phyloP scores from a whole-genome alignment of 139 green algal genomes.

The Chlamydomonas asymmetrica region DNA sequence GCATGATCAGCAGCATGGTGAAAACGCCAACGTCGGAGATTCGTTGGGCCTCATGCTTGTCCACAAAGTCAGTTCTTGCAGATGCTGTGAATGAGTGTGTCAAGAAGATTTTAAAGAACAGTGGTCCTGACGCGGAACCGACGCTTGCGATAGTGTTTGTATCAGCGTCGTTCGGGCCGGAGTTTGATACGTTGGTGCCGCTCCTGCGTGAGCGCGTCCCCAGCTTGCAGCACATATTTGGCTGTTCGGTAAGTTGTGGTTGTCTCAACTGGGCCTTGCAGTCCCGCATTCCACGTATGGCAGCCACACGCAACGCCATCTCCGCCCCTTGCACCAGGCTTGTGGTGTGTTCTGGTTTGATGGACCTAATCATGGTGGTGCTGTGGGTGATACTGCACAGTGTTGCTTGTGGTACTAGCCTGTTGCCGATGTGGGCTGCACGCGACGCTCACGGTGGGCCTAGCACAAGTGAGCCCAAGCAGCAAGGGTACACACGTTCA shows the following conservation, averaged over 20 bases:
- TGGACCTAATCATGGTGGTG: no score
- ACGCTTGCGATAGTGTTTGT: conserved; percentile 48
- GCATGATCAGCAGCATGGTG: no score
- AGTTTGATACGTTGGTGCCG: conserved; percentile 42
- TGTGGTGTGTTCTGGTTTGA: background rate
- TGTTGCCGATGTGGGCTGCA: no score
- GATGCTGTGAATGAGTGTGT: conserved; percentile 24
- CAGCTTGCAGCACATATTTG: conserved; percentile 38
- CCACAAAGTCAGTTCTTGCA: background rate
- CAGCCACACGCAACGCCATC: background rate
- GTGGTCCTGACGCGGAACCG: conserved; percentile 8
- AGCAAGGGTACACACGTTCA: no score
- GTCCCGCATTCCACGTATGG: background rate
- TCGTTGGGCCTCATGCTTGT: conserved; percentile 23
- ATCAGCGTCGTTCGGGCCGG: conserved; percentile 18
- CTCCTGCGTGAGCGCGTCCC: conserved; percentile 42
- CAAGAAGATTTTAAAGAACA: conserved; percentile 14
- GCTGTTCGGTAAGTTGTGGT: conserved; percentile 39
- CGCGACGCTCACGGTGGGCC: no score
- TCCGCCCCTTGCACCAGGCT: background rate
- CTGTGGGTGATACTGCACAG: no score
- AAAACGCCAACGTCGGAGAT: no score
- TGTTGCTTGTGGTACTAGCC: no score
- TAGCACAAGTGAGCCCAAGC: no score
- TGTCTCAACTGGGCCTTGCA: background rate